phyloP scores from a whole-genome alignment of 139 green algal genomes.

The Nannochloris sp. region DNA sequence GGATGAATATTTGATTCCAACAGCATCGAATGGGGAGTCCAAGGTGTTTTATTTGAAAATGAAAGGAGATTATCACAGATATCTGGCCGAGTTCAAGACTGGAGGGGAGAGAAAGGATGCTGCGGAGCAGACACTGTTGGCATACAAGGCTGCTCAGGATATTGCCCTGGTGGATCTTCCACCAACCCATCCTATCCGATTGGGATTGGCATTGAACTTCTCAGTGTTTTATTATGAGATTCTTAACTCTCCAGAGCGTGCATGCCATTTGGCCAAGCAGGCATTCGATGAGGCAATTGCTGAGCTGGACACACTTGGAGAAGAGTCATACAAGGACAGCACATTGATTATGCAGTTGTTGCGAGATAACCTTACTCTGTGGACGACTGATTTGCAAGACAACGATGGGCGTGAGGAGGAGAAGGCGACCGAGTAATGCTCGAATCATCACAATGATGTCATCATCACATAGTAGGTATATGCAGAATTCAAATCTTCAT shows the following conservation, averaged over 20 bases:
- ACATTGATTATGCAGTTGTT: slow-evolving; percentile 99
- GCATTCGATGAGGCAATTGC: slow-evolving; percentile 98
- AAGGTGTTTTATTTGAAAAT: slow-evolving; percentile 99
- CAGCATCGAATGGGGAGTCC: slow-evolving; percentile 82
- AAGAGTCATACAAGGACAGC: slow-evolving; percentile 99
- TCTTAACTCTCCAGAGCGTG: slow-evolving; percentile 94
- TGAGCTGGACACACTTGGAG: slow-evolving; percentile 93
- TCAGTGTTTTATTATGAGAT: slow-evolving; percentile 99
- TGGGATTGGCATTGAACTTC: slow-evolving; percentile 98
- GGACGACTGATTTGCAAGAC: slow-evolving; percentile 94
- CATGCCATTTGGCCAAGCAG: slow-evolving; percentile 95
- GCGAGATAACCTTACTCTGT: slow-evolving; percentile 97
- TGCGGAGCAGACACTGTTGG: slow-evolving; percentile 88
- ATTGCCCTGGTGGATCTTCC: slow-evolving; percentile 90
- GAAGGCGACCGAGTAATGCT: slow-evolving; percentile 25
- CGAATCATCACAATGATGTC: neutral
- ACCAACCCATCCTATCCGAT: slow-evolving; percentile 93
- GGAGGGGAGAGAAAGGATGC: slow-evolving; percentile 81
- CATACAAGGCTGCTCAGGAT: slow-evolving; percentile 95
- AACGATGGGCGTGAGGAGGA: slow-evolving; percentile 19
- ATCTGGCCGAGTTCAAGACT: slow-evolving; percentile 97
- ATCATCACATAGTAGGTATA: too few species aligned
- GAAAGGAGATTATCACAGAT: slow-evolving; percentile 93
- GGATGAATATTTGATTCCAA: slow-evolving; percentile 91
- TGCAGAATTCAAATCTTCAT: too few species aligned